Base-by-base conservation (phyloP, 2,329 filamentous ascomycete species). In the Penicillium crustosum region DNA sequence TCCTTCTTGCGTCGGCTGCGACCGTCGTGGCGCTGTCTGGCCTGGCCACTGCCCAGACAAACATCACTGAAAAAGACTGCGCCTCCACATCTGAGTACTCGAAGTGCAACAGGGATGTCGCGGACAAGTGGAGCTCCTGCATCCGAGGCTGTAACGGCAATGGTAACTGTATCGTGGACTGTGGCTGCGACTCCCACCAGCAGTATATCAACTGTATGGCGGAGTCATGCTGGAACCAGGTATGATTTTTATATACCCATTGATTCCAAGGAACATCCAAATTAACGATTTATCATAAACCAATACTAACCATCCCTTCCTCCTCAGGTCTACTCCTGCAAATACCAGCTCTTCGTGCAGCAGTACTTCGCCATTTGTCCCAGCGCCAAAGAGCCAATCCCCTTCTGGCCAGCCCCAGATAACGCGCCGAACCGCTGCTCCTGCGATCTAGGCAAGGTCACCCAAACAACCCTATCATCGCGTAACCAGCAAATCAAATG, bases 311-410 rank as follows among this genome's bases (percentile, higher is more conserved):
- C 19, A 31, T 6, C 0, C 4, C 7, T 17, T 2, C 0, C 9
- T 33, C 5, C 6, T 3, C 27, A 71, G 69, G 73, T 75, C 48
- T 76, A 71, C 61, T 73, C 73, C 39, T 77, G 74, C 62, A 72
- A 75, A 62, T 77, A 76, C 55, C 74, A 77, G 60, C 64, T 71
- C 38, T 75, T 74, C 62, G 66, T 75, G 19, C 61, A 73, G 29
- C 62, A 71, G 52, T 77, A 75, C 57, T 66, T 76, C 49, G 53
- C 62, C 25, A 52, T 68, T 21, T 76, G 74, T 57, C 67, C 70
- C 25, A 61, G 39, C 19, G 66, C 66, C 19, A 57, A 59, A 23
- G 71, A 71, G 39, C 67, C 70, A 13, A 70, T 77, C 21, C 75
- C 75, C n/a, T 77, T 75, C 64, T 77, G 74, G 56, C 75, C 75